Base-by-base conservation (phyloP, 2,329 filamentous ascomycete genomes). In the Lasiodiplodia citricola region DNA sequence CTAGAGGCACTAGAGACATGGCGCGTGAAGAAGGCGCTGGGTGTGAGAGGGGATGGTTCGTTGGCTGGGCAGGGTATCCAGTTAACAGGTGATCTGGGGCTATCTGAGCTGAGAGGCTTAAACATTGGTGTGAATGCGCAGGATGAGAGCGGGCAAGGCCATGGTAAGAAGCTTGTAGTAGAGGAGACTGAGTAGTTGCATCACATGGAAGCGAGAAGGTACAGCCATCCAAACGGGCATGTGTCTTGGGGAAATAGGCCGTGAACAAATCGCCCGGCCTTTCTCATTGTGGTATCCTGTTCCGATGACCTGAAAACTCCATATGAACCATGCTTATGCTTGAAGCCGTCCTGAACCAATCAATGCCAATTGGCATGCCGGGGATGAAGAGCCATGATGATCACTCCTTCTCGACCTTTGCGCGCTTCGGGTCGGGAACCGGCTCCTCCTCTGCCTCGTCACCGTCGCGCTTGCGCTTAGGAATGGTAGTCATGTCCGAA, bases 1-100 rank as follows among this genome's bases (percentile, higher is more conserved):
- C 77, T 89, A 13, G 91, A 92, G 75, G 90, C 87, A 60, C 75
- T 93, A 70, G 85, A 89, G 72, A 87, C 85, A 69, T 90, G 88
- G 87, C 83, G 85, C 69, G 79, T 90, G 76, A 83, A 85, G 66
- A 82, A 78, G 65, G 71, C 88, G 67, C 75, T 88, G 52, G 83
- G 82, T 28, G 70, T 79, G 25, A 73, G 71, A 64, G 74, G 75
- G 13, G 72, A 75, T 62, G 72, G 74, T 62, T 71, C 47, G 35
- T 38, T 52, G 44, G 60, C 44, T 18, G 44, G 60, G 28, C 35
- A 21, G 18, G 44, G n/a, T 37, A 25, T 35, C 21, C 28, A 10
- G 13, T 60, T 68, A 51, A 64, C 60, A 63, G 65, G 71, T 13
- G 54, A 69, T 71, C 71, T 80, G 52, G 72, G 75, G 55, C 73